A percentile compares a stretch with the other conserved stretches of the same genome.
Conservation (phyloP, 129 eudicot genomes). For the Helichrysum umbraculigerum region DNA sequence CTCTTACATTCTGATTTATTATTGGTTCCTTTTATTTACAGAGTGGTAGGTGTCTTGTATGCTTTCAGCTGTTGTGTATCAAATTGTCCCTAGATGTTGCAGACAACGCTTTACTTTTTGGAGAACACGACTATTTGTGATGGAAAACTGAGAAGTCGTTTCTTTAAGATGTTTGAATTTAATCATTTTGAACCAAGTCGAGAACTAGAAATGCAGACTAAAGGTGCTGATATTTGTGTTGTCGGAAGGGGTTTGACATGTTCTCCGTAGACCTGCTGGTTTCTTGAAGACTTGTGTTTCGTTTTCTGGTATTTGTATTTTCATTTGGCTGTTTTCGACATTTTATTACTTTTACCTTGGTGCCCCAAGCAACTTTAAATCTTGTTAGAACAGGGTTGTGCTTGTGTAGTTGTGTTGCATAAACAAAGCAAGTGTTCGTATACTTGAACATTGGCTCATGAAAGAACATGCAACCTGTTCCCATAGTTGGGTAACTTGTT, state of each 20-base stretch:
- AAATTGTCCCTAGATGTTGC: neutral
- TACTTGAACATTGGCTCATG: neutral
- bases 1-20: neutral
- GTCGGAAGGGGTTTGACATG: slow-evolving; percentile 28
- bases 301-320: neutral
- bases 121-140: slow-evolving; percentile 4
- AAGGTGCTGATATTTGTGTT: slow-evolving; percentile 27
- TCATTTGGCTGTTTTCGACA: neutral
- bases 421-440: neutral
- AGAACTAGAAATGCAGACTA: slow-evolving; percentile 16
- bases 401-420: neutral
- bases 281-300: neutral
- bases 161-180: slow-evolving; percentile 18
- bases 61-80: slow-evolving; percentile 9
- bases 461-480: neutral
- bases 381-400: neutral
- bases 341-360: neutral
- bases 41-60: slow-evolving; percentile 9
- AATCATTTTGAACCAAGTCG: neutral
- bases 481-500: neutral
- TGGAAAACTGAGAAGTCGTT: slow-evolving; percentile 17
- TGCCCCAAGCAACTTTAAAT: neutral
- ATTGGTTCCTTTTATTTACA: slow-evolving; percentile 4
- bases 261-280: neutral
- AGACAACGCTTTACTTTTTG: slow-evolving; percentile 7